phyloP scores from a whole-genome alignment of 179 eudicot species.

The Beta corolliflora region DNA sequence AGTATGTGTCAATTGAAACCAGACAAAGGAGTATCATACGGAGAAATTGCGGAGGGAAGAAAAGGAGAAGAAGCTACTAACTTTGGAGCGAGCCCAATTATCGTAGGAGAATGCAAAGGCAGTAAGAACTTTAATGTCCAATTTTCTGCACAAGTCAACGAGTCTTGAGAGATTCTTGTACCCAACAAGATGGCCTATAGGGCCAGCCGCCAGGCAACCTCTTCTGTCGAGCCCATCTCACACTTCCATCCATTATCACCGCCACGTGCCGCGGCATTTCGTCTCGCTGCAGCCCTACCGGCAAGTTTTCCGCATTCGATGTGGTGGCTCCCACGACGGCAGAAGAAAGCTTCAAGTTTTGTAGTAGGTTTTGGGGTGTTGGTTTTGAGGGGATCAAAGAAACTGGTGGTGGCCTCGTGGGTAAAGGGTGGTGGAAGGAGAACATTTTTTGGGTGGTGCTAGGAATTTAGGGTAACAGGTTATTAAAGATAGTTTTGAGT shows the following conservation, averaged over 20 bases:
- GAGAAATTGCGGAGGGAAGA: not conserved
- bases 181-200: no score
- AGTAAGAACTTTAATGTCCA: conserved; percentile 49
- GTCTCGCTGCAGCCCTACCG: conserved; percentile 41
- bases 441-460: no score
- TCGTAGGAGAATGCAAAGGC: conserved; percentile 52
- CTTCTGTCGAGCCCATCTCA: conserved; percentile 50
- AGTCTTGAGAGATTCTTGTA: not conserved
- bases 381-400: no score
- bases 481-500: no score
- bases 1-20: no score
- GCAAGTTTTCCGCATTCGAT: conserved; percentile 13
- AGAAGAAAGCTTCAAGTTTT: no score
- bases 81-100: conserved; percentile 52
- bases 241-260: conserved; percentile 59
- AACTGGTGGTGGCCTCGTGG: no score
- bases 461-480: no score
- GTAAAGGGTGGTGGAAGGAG: no score
- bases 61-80: conserved; percentile 16
- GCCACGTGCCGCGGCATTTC: conserved; percentile 58
- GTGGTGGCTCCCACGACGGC: no score
- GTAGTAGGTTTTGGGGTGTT: no score
- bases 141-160: conserved; percentile 29
- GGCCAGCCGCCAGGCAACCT: conserved; percentile 39
- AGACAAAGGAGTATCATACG: not conserved